A percentile compares a stretch with the other conserved stretches of the same genome.
Evolutionary conservation across 2,329 filamentous ascomycete species (phyloP).

Genomic region (Colletotrichum lini): DNA sequence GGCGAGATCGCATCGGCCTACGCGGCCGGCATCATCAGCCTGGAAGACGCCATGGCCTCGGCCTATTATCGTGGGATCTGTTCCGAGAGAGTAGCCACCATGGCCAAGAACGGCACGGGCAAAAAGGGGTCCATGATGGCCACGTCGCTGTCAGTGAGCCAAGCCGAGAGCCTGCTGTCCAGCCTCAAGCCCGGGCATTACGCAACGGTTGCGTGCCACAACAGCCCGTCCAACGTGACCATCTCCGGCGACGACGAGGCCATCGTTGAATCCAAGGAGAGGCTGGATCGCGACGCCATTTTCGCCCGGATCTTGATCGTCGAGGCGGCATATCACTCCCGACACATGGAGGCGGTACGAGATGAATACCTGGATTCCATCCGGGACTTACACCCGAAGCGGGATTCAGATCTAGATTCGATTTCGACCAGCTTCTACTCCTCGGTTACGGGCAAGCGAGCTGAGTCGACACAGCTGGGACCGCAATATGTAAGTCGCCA

Average conservation of each 20-base stretch:
- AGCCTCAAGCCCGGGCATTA: conserved; percentile 44
- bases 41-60: conserved; percentile 57
- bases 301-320: conserved; percentile 55
- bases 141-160: neutral
- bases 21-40: conserved; percentile 53
- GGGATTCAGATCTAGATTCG: neutral
- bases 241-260: conserved; percentile 56
- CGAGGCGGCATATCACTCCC: conserved; percentile 60
- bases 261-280: conserved; percentile 50
- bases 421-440: neutral
- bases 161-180: conserved; percentile 45
- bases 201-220: conserved; percentile 59
- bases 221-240: conserved; percentile 60
- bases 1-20: conserved; percentile 63
- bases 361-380: conserved; percentile 51
- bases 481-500: too few species aligned
- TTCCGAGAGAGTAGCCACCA: conserved; percentile 9
- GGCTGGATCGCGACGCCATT: conserved; percentile 46
- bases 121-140: conserved; percentile 21
- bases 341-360: conserved; percentile 57
- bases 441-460: neutral
- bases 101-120: neutral
- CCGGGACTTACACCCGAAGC: neutral
- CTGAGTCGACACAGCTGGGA: neutral
- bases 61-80: conserved; percentile 57